Conservation (phyloP, 176 grass and related monocot genomes). For the Hordeum marinum region DNA sequence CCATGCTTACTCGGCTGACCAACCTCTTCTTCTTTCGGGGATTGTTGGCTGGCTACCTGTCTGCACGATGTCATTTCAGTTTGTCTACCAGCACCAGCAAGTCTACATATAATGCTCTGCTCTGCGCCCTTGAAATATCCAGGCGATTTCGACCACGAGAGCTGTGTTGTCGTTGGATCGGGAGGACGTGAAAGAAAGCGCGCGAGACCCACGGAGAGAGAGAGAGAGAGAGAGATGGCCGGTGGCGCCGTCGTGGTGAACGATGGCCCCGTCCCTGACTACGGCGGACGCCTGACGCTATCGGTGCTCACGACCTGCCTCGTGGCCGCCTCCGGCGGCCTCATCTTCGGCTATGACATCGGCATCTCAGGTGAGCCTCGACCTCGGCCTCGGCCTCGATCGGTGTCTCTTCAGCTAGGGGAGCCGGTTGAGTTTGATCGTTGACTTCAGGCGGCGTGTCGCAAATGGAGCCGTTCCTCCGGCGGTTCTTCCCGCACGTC, state of each 20-base stretch:
- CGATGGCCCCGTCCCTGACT: neutral
- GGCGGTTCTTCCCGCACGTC: slow-evolving; percentile 58
- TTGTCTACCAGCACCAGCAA: neutral
- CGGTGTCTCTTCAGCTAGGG: neutral
- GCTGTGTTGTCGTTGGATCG: neutral
- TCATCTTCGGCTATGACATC: slow-evolving; percentile 91
- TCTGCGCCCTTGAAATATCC: neutral
- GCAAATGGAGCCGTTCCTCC: slow-evolving; percentile 67
- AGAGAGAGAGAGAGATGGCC: neutral
- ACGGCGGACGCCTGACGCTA: slow-evolving; percentile 54
- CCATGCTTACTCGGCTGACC: neutral
- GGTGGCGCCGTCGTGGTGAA: neutral
- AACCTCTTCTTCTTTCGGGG: neutral
- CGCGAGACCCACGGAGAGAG: neutral
- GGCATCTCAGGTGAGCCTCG: slow-evolving; percentile 67
- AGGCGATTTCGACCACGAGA: neutral
- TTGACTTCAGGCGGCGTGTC: slow-evolving; percentile 38
- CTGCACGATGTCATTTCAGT: neutral
- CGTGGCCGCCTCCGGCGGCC: slow-evolving; percentile 80
- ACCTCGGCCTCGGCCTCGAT: neutral
- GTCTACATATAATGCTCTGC: neutral
- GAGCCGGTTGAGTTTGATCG: neutral
- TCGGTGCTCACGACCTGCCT: slow-evolving; percentile 64
- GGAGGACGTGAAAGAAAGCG: neutral
- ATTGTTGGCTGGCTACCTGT: slow-evolving; percentile 5